Conservation (phyloP, 1,284 basidiomycete species). For the Puccinia sorghi region DNA sequence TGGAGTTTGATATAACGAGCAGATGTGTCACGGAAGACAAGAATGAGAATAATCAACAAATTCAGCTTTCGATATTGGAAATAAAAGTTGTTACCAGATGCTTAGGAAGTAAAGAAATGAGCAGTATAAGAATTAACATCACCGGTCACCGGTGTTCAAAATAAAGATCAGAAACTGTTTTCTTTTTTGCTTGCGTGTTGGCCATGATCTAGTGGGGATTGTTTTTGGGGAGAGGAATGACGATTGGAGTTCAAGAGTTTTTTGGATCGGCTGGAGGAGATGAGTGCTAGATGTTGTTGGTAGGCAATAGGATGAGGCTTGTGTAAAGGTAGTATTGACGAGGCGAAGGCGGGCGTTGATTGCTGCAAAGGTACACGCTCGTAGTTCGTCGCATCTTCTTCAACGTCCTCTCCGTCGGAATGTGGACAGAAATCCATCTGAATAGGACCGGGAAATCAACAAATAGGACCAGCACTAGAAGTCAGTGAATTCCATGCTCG, state of each 20-base stretch:
- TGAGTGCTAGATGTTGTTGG: slow-evolving; percentile 47
- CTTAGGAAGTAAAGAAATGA: no score
- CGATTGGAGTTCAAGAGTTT: slow-evolving; percentile 12
- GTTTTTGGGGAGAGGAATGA: no score
- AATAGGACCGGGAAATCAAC: neutral
- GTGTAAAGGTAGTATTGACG: slow-evolving; percentile 25
- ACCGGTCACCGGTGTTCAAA: no score
- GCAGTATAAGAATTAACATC: no score
- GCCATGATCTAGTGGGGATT: no score
- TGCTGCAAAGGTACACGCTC: slow-evolving; percentile 10
- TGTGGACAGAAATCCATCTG: slow-evolving; percentile 27
- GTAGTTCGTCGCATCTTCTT: slow-evolving; percentile 16
- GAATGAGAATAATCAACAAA: no score
- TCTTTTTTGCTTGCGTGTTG: no score
- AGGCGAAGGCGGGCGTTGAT: neutral
- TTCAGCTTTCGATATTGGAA: no score
- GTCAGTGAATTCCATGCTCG: neutral
- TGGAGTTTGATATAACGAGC: no score
- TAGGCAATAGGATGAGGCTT: slow-evolving; percentile 46
- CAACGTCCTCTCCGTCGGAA: slow-evolving; percentile 22
- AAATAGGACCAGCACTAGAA: neutral
- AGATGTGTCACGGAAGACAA: no score
- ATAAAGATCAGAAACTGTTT: no score
- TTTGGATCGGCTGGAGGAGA: slow-evolving; percentile 23
- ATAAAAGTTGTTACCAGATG: no score